Percentiles rank a stretch among this genome's conserved stretches.
Evolutionary conservation across 371 early-diverging fungal species (phyloP).

Genomic region (Capillidium rhysosporum): DNA sequence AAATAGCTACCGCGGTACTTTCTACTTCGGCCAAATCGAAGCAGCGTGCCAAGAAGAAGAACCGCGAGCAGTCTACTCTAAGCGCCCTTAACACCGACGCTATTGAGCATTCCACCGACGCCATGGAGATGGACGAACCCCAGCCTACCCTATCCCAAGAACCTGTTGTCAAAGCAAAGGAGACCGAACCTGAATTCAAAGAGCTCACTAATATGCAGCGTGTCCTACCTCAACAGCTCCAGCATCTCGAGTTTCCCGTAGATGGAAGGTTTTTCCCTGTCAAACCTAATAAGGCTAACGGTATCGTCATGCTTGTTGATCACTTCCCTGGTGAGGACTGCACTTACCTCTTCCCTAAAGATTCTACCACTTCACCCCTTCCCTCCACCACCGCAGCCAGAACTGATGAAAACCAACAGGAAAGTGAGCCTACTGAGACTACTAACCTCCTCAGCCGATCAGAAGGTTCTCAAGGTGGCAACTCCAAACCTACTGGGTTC

Average conservation of each 20-base stretch:
- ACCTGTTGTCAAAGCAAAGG: no score
- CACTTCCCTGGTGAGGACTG: constrained; percentile 24
- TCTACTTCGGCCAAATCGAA: constrained; percentile 88
- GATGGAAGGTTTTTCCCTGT: constrained; percentile 74
- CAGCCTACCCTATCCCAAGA: no score
- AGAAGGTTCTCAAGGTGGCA: no score
- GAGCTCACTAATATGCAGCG: constrained; percentile 71
- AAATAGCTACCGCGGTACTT: constrained; percentile 81
- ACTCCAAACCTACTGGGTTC: no score
- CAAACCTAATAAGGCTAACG: constrained; percentile 52
- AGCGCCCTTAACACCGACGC: no score
- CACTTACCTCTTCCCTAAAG: background rate
- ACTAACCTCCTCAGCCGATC: no score
- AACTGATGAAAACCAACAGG: no score
- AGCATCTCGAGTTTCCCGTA: constrained; percentile 62
- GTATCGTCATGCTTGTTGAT: constrained; percentile 57
- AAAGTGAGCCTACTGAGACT: no score
- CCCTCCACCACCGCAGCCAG: no score
- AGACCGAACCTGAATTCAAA: constrained; percentile 49
- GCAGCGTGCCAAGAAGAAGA: constrained; percentile 67
- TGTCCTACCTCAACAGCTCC: constrained; percentile 70
- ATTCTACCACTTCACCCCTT: background rate
- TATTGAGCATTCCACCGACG: no score
- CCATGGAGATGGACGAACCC: background rate
- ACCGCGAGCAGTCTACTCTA: constrained; percentile 17